Evolutionary conservation across 177 flowering plant genomes (phyloP).

Genomic region (Viscum album): DNA sequence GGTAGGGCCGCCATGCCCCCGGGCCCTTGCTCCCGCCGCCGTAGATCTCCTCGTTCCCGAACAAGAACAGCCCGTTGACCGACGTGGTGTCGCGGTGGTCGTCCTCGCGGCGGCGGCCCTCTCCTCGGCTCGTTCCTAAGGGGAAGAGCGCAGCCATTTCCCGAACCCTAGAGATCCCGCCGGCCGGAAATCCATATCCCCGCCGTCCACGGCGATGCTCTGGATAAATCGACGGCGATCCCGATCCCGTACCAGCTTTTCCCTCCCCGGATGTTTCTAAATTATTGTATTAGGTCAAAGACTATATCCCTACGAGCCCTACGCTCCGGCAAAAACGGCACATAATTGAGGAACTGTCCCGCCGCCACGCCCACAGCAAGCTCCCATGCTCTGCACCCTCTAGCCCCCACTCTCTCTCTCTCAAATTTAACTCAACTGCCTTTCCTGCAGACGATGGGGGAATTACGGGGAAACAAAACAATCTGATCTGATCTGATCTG

Average conservation of each 20-base stretch:
- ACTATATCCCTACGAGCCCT: too few relatives aligned
- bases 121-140: background rate
- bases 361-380: too few relatives aligned
- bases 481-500: conserved; percentile 18
- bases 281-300: too few relatives aligned
- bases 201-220: background rate
- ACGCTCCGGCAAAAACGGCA: background rate
- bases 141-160: conserved; percentile 7
- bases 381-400: too few relatives aligned
- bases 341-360: too few relatives aligned
- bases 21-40: background rate
- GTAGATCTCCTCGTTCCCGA: conserved; percentile 3
- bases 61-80: background rate
- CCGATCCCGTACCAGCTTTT: too few relatives aligned
- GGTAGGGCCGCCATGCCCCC: background rate
- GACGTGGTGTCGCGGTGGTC: background rate
- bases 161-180: background rate
- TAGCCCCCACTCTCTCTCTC: too few relatives aligned
- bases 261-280: too few relatives aligned
- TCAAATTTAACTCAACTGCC: conserved; percentile 10
- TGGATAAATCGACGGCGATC: too few relatives aligned
- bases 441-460: too few relatives aligned
- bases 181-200: conserved; percentile 2
- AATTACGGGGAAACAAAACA: too few relatives aligned
- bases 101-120: background rate